A percentile compares a stretch with the other conserved stretches of the same genome.
phyloP scores from a whole-genome alignment of 805 yeast species.

The Nakazawaea sp. region DNA sequence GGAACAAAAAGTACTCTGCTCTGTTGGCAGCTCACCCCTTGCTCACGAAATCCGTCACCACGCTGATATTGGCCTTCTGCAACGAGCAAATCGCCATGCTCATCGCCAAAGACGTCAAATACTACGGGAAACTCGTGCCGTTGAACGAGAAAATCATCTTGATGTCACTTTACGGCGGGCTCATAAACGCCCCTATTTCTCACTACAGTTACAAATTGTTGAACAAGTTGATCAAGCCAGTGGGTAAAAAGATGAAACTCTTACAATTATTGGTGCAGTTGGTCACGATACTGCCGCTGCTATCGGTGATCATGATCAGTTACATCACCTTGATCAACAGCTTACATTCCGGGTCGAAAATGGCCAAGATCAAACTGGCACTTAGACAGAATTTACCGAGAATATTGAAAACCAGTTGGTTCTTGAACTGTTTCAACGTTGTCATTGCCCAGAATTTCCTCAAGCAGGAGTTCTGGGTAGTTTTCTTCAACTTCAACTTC shows the following conservation, averaged over 20 bases:
- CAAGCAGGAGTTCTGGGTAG: slow-evolving; percentile 57
- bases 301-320: slow-evolving; percentile 39
- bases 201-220: slow-evolving; percentile 46
- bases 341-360: slow-evolving; percentile 7
- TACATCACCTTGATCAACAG: slow-evolving; percentile 47
- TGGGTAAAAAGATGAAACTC: slow-evolving; percentile 31
- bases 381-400: slow-evolving; percentile 35
- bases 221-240: slow-evolving; percentile 36
- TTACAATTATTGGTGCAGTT: slow-evolving; percentile 46
- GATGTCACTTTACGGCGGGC: slow-evolving; percentile 50
- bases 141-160: slow-evolving; percentile 39
- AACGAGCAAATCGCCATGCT: slow-evolving; percentile 53
- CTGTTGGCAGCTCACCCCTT: slow-evolving; percentile 43
- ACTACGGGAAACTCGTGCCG: slow-evolving; percentile 8
- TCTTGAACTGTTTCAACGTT: slow-evolving; percentile 46
- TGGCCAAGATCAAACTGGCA: slow-evolving; percentile 21
- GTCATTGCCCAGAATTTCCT: slow-evolving; percentile 50
- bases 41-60: slow-evolving; percentile 51
- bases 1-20: slow-evolving; percentile 23
- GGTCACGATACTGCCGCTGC: slow-evolving; percentile 47
- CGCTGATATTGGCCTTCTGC: slow-evolving; percentile 45
- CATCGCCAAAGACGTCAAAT: slow-evolving; percentile 37
- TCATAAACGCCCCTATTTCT: slow-evolving; percentile 49
- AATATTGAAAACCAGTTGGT: slow-evolving; percentile 45
- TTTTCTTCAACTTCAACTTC: slow-evolving; percentile 51